A percentile compares a stretch with the other conserved stretches of the same genome.
Conservation (phyloP, 108 stramenopile genomes). For the Poteriospumella lacustris region DNA sequence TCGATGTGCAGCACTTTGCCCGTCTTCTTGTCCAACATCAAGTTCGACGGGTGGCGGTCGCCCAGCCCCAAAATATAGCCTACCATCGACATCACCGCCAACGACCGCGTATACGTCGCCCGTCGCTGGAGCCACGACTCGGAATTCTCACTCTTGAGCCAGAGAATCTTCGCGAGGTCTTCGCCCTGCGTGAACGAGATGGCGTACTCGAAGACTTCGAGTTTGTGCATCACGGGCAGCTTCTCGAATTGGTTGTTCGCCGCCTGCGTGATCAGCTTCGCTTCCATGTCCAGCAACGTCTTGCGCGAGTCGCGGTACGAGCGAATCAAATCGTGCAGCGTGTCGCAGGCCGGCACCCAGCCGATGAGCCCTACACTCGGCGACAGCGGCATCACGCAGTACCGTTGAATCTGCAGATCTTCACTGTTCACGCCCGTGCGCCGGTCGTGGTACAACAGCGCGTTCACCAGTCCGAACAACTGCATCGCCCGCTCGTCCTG, state of each 20-base stretch:
- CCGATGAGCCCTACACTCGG: conserved; percentile 95
- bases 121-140: conserved; percentile 95
- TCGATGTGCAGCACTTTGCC: conserved; percentile 47
- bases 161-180: conserved; percentile 88
- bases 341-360: conserved; percentile 97
- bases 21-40: conserved; percentile 51
- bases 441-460: conserved; percentile 84
- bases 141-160: conserved; percentile 87
- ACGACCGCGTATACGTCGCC: conserved; percentile 85
- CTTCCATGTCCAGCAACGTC: conserved; percentile 81
- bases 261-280: conserved; percentile 78
- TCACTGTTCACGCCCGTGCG: conserved; percentile 70
- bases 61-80: conserved; percentile 78
- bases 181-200: conserved; percentile 75
- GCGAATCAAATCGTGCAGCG: conserved; percentile 86
- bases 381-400: conserved; percentile 87
- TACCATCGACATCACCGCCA: conserved; percentile 99
- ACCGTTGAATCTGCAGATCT: conserved; percentile 88
- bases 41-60: conserved; percentile 64
- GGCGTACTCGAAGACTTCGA: conserved; percentile 90
- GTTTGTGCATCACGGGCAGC: conserved; percentile 91
- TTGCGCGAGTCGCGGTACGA: conserved; percentile 81
- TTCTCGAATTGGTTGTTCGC: conserved; percentile 79
- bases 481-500: conserved; percentile 99
- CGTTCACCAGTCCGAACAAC: conserved; percentile 95